Evolutionary conservation across 2,329 filamentous ascomycete genomes (phyloP), one percentile per base, ranked within the genome.

Genomic region (Cercospora sesami): DNA sequence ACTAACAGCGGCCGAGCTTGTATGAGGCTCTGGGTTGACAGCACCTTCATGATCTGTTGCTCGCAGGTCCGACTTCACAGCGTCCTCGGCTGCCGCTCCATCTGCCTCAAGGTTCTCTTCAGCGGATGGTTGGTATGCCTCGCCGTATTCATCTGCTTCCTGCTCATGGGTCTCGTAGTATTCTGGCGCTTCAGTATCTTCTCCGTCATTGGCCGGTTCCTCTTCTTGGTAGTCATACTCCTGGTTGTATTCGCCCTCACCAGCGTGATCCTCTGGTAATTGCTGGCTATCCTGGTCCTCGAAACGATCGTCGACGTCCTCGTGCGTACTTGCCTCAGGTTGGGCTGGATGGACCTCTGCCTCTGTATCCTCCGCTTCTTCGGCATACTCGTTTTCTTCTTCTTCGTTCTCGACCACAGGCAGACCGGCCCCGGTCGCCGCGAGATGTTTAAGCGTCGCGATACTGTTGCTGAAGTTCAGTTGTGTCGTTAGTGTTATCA

Each of bases 381-480:
- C 36, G n/a, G 68, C 51, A 8, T 31, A 26, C 39, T 60, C 65
- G 26, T 67, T 53, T 21, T 69, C 64, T 39, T 65, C 67, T 18
- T 67, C 63, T 51, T 73, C 71, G 28, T 67, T 63, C 48, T 72
- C 65, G 23, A 68, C 53, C 14, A 64, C 80, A 1, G 85, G 84
- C 65, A 87, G 80, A 12, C 87, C 87, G 76, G 86, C 86, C 18
- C 88, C 87, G 72, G 86, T 81, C 21, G 82, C 80, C 66, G 83
- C 86, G 73, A 83, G 84, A 71, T 82, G 78, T 55, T 81, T 79
- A 58, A 91, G 81, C 69, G 83, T 81, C 39, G 80, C 78, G 31
- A 90, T 77, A 66, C 86, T 83, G 53, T 82, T 81, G 3, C 81
- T 78, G 73, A 89, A 85, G 59, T 84, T 85, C 48, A 83, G 79